Evolutionary conservation across 805 yeast genomes (phyloP), one percentile per base, ranked within the genome.

Genomic region (Saccharomycopsis sp.): DNA sequence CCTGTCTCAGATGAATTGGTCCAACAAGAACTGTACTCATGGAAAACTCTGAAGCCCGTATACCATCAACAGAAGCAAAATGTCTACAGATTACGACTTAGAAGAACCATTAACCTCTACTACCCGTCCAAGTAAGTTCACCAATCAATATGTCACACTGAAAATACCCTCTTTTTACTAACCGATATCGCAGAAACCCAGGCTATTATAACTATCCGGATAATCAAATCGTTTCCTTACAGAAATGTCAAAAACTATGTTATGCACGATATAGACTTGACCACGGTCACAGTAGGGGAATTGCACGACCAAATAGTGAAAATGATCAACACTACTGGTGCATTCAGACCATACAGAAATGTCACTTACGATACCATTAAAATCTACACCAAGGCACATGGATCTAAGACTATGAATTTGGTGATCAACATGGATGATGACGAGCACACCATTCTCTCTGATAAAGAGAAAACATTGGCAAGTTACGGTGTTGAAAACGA

Each of bases 321-420:
- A 52, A 71, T 72, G 29, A 78, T 82, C 51, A 69, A 75, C 47
- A 79, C 86, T 2, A 78, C 82, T 14, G 90, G 94, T 3, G 83
- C 82, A 0, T 81, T 85, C 60, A 78, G 97, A 66, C 96, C 98
- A 1, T 92, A 84, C 71, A 78, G 97, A 67, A 87, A 79, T 61
- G 88, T 89, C 8, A 75, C 72, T 0, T 87, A 83, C 63, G 88
- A 93, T 68, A 77, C 92, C 0, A 70, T 93, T 58, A 94, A 94
- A 71, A 79, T 94, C 3, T 94, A 94, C 73, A 87, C 97, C 29
- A 91, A 90, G 68, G 98, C 99, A 0, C 98, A 93, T 70, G 94
- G 96, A 12, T 81, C 96, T 34, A 94, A 94, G 73, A 89, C 97
- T 1, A 87, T 91, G 83, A 91, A 94, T 68, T 77, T 94, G 64